These are phyloP conservation scores for Jimgerdemannia flammicorona DNA, from an alignment of 192 early-diverging fungal species.

Conservation along the genomic window DNA sequence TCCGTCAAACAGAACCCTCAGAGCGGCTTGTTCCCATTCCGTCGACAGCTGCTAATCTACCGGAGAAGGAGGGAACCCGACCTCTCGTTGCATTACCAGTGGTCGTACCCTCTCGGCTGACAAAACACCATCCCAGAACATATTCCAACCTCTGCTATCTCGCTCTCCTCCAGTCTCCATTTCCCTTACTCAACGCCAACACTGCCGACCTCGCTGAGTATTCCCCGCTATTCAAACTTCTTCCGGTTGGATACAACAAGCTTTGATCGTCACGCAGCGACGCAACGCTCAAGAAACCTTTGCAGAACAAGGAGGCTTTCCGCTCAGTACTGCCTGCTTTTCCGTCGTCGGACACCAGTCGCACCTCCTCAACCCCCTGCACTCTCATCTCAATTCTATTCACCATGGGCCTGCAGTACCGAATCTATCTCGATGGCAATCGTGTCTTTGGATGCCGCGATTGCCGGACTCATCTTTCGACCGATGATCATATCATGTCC, in stretches of 20 bases:
- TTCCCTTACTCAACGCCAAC: background rate
- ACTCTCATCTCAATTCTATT: background rate
- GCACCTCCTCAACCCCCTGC: background rate
- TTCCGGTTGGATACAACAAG: too few relatives aligned
- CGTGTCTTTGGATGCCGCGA: slow-evolving; percentile 43
- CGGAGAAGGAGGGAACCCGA: background rate
- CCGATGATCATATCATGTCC: slow-evolving; percentile 41
- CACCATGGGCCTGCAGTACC: slow-evolving; percentile 50
- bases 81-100: background rate
- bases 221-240: too few relatives aligned
- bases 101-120: background rate
- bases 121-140: background rate
- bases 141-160: background rate
- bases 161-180: background rate
- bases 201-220: background rate
- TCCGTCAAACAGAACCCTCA: background rate
- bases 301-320: background rate
- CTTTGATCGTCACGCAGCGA: too few relatives aligned
- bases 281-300: background rate
- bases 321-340: too few relatives aligned
- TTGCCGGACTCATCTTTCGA: slow-evolving; percentile 51
- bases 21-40: background rate
- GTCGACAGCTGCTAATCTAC: background rate
- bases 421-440: slow-evolving; percentile 33
- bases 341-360: background rate